Evolutionary conservation across 192 early-diverging fungal species (phyloP).

Genomic region (Podila verticillata): DNA sequence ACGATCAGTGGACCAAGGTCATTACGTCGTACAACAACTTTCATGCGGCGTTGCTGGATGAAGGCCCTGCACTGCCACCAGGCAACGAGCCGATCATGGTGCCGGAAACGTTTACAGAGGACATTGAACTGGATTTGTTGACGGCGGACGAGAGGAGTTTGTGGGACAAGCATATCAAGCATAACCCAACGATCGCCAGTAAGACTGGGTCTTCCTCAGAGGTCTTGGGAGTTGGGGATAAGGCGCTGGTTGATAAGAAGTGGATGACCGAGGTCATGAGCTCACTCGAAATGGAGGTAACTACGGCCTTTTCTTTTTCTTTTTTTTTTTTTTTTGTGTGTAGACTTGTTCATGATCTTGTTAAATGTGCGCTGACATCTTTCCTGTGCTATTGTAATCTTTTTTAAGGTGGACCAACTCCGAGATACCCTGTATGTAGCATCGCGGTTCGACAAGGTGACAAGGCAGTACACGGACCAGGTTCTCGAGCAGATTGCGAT

Average conservation of each 20-base stretch:
- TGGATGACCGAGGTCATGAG: constrained; percentile 45
- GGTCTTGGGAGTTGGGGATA: neutral
- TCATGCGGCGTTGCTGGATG: constrained; percentile 41
- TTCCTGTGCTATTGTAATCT: neutral
- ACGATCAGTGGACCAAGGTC: constrained; percentile 38
- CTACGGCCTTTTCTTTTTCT: neutral
- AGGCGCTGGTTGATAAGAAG: constrained; percentile 16
- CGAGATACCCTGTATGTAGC: constrained; percentile 37
- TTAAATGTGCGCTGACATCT: neutral
- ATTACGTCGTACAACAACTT: constrained; percentile 47
- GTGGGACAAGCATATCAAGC: constrained; percentile 38
- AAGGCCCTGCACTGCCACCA: constrained; percentile 15
- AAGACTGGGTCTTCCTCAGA: neutral
- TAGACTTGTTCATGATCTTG: neutral
- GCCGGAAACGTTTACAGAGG: constrained; percentile 6
- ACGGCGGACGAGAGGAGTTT: constrained; percentile 41
- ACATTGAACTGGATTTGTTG: constrained; percentile 29
- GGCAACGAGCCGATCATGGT: constrained; percentile 19
- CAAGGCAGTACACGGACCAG: constrained; percentile 43
- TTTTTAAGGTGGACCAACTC: constrained; percentile 35
- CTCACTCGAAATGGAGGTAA: constrained; percentile 45
- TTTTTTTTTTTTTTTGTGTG: neutral
- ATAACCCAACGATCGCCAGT: neutral
- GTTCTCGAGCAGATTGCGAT: constrained; percentile 41
- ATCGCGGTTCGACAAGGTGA: constrained; percentile 39